Evolutionary conservation across 1,284 basidiomycete genomes (phyloP), one percentile per base, ranked within the genome.

Genomic region (Cutaneotrichosporon dermatis): DNA sequence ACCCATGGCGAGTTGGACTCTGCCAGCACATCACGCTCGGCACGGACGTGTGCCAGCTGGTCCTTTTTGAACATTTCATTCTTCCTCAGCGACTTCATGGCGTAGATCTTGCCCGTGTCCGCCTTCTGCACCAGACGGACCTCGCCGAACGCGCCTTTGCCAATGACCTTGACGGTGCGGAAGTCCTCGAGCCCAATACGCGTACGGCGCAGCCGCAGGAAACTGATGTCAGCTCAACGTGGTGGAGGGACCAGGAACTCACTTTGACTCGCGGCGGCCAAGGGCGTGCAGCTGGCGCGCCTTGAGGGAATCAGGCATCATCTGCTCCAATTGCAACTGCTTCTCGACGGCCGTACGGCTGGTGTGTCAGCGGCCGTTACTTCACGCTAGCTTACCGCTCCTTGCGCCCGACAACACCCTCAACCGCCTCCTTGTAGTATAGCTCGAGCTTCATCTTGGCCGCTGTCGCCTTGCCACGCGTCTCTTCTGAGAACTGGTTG

Each of bases 11-110:
- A 97, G 67, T 96, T 97, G 57, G 91, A 94, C 78, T 99, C 95
- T 10, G 95, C 96, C 51, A 99, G 83, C 44, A 99, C 91, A 73
- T 99, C 95, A 66, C 96, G 87, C 77, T 99, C 96, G n/a, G 95
- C 95, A 66, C 95, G 88, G 60, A 99, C 93, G 77, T 99, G 95
- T 1, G 95, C 95, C 56, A 99, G 85, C 84, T 96, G 92, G 76
- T 99, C 95, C 74, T 96, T 92, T 77, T 98, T 96, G 82, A 99
- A 88, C 95, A 99, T 99, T 79, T 99, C 95, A 55, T 88, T 88
- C 81, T 99, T 99, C 77, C 92, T 87, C 73, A 99, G 79, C 63
- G 92, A 96, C 83, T 99, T 99, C 96, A 99, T 99, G 44, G 95
- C 95, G 74, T 97, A 98, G 59, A 99, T 95, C 81, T 95, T 96